These are phyloP conservation scores for Phialophora chinensis DNA, from an alignment of 2,329 filamentous ascomycete species.

Conservation along the genomic window DNA sequence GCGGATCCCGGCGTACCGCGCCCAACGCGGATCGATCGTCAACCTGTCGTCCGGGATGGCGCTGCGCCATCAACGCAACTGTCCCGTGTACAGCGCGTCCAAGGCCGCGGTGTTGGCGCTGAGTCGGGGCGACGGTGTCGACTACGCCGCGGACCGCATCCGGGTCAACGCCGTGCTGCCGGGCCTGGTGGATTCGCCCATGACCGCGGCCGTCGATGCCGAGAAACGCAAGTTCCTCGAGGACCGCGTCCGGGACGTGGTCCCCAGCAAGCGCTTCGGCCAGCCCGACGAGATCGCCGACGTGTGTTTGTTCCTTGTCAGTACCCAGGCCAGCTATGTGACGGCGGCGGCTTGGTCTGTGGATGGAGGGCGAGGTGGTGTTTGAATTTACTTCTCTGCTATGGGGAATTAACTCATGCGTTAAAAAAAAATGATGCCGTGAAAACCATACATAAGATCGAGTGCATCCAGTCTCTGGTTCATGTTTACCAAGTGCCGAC, in stretches of 20 bases:
- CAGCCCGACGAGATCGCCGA: slow-evolving; percentile 46
- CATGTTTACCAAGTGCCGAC: no score
- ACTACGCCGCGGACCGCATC: slow-evolving; percentile 4
- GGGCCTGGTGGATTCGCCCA: slow-evolving; percentile 12
- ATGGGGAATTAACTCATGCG: no score
- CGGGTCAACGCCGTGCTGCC: slow-evolving; percentile 12
- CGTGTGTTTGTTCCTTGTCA: slow-evolving; percentile 54
- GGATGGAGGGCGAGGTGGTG: slow-evolving; percentile 52
- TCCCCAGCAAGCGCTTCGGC: slow-evolving; percentile 33
- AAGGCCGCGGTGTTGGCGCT: slow-evolving; percentile 90
- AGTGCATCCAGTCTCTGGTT: no score
- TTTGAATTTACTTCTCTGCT: no score
- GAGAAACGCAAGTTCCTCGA: slow-evolving; percentile 1
- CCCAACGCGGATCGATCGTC: slow-evolving; percentile 24
- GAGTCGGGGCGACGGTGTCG: slow-evolving; percentile 84
- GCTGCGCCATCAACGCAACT: slow-evolving; percentile 25
- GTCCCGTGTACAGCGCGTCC: slow-evolving; percentile 74
- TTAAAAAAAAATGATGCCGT: no score
- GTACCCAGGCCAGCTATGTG: slow-evolving; percentile 55
- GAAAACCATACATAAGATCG: no score
- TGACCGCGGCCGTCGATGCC: slow-evolving; percentile 2
- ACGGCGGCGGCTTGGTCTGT: slow-evolving; percentile 54
- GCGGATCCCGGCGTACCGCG: background rate
- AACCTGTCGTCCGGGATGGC: slow-evolving; percentile 33
- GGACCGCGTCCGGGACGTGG: background rate